These are phyloP conservation scores for Entomortierella parvispora DNA, from an alignment of 192 early-diverging fungal genomes.

Conservation along the genomic window DNA sequence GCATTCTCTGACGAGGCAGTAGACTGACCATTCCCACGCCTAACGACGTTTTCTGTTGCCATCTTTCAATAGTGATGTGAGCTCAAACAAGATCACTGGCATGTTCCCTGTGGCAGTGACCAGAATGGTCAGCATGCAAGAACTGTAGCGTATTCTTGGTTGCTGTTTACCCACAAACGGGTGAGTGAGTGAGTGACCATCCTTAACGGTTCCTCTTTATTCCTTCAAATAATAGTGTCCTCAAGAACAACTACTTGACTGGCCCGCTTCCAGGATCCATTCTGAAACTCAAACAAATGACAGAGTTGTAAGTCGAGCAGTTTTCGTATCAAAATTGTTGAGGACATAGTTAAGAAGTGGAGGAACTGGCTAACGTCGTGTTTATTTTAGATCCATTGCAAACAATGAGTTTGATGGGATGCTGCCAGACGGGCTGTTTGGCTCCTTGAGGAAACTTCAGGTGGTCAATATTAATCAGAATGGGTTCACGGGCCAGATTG, in stretches of 20 bases:
- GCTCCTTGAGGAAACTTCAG: constrained; percentile 18
- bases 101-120: constrained; percentile 22
- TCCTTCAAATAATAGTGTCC: background rate
- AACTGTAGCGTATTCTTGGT: constrained; percentile 13
- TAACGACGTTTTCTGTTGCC: background rate
- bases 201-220: background rate
- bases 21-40: background rate
- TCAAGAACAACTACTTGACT: constrained; percentile 41
- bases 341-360: too few species aligned
- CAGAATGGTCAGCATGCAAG: constrained; percentile 29
- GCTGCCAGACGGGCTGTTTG: constrained; percentile 15
- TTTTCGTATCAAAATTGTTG: too few species aligned
- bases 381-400: constrained; percentile 29
- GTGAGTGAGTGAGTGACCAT: background rate
- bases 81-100: constrained; percentile 34
- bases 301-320: constrained; percentile 14
- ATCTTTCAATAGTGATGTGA: constrained; percentile 11
- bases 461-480: constrained; percentile 40
- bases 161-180: background rate
- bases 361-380: background rate
- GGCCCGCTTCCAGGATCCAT: constrained; percentile 15
- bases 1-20: background rate
- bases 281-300: constrained; percentile 26
- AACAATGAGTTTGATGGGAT: constrained; percentile 43
- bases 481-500: constrained; percentile 27